phyloP scores from a whole-genome alignment of 805 yeast genomes.

The Geotrichum ghanense region DNA sequence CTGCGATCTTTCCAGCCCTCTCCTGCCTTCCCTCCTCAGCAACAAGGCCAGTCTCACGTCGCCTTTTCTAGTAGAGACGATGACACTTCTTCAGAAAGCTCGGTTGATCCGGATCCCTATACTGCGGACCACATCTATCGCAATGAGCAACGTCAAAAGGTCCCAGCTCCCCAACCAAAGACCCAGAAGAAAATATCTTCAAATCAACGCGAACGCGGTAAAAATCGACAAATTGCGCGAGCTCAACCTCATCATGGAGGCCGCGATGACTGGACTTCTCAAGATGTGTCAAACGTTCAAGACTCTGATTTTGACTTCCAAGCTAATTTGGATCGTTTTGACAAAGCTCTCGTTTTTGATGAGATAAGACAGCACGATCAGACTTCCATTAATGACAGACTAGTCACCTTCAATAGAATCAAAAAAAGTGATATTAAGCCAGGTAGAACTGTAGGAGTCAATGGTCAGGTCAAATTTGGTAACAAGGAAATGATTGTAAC shows the following conservation, averaged over 20 bases:
- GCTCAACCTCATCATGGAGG: constrained; percentile 5
- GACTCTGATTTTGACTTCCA: constrained; percentile 77
- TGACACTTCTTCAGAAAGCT: constrained; percentile 6
- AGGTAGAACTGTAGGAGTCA: background rate
- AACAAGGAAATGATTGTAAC: constrained; percentile 67
- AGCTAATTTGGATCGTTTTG: constrained; percentile 69
- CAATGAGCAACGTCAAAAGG: constrained; percentile 1
- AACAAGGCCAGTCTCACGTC: background rate
- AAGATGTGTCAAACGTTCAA: constrained; percentile 31
- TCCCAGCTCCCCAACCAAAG: constrained; percentile 1
- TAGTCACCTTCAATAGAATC: constrained; percentile 60
- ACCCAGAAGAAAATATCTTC: background rate
- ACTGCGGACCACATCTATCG: constrained; percentile 4
- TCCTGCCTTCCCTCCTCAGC: background rate
- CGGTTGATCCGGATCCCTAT: constrained; percentile 8
- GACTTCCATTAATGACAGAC: constrained; percentile 45
- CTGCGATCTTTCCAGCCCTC: background rate
- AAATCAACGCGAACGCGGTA: constrained; percentile 1
- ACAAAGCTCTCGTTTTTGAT: constrained; percentile 67
- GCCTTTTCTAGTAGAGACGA: background rate
- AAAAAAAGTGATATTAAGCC: background rate
- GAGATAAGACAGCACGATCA: constrained; percentile 59
- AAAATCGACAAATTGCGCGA: constrained; percentile 4
- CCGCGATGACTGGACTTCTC: constrained; percentile 16
- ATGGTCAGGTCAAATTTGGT: constrained; percentile 36